A percentile compares a stretch with the other conserved stretches of the same genome.
phyloP scores from a whole-genome alignment of 2,329 filamentous ascomycete species.

The Cordyceps farinosa region DNA sequence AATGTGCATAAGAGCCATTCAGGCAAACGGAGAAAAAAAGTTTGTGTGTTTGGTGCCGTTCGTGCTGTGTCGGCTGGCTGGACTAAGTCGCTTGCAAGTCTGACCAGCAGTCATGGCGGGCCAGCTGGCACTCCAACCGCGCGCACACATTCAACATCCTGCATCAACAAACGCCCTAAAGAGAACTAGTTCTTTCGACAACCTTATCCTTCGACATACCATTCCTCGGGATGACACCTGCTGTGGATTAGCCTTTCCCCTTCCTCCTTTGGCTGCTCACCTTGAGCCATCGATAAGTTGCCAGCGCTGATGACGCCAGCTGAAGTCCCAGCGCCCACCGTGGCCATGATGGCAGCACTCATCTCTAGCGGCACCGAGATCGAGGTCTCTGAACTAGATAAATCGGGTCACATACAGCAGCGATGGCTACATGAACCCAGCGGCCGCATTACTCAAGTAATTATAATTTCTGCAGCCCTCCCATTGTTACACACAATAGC shows the following conservation, averaged over 20 bases:
- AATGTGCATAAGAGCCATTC: constrained; percentile 2
- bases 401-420: constrained; percentile 33
- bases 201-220: no score
- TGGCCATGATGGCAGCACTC: constrained; percentile 20
- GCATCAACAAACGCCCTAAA: constrained; percentile 13
- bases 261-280: neutral
- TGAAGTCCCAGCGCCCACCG: neutral
- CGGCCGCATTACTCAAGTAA: constrained; percentile 28
- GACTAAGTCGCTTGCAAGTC: neutral
- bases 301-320: neutral
- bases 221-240: neutral
- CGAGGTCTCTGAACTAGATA: constrained; percentile 37
- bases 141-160: neutral
- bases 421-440: constrained; percentile 33
- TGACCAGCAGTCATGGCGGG: neutral
- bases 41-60: neutral
- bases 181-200: neutral
- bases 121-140: neutral
- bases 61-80: neutral
- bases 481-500: neutral
- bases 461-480: neutral
- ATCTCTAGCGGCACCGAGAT: constrained; percentile 1
- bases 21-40: neutral
- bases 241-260: neutral
- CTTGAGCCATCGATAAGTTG: neutral